Evolutionary conservation across 2,329 filamentous ascomycete species (phyloP).

Genomic region (Curvularia hawaiiensis): DNA sequence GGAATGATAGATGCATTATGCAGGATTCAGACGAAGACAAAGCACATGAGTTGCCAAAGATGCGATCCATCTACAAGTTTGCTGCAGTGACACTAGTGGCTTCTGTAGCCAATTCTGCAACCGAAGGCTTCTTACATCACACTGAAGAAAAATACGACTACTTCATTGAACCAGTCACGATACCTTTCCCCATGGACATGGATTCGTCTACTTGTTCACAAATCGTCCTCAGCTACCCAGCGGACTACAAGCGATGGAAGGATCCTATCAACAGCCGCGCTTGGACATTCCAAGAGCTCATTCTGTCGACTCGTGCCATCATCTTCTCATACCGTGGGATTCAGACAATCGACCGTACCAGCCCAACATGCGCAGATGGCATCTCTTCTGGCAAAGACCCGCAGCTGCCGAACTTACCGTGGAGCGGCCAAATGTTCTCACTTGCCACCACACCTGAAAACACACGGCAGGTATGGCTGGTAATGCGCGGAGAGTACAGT

Average conservation of each 20-base stretch:
- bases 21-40: slow-evolving; percentile 15
- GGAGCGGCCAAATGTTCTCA: slow-evolving; percentile 9
- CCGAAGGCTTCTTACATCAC: slow-evolving; percentile 15
- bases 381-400: slow-evolving; percentile 3
- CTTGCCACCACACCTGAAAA: slow-evolving; percentile 5
- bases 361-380: not conserved
- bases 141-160: slow-evolving; percentile 3
- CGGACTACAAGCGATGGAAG: slow-evolving; percentile 12
- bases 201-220: not conserved
- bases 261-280: slow-evolving; percentile 17
- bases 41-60: slow-evolving; percentile 14
- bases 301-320: slow-evolving; percentile 11
- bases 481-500: slow-evolving; percentile 12
- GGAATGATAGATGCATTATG: slow-evolving; percentile 12
- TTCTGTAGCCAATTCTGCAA: slow-evolving; percentile 9
- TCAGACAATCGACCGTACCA: slow-evolving; percentile 4
- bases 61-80: slow-evolving; percentile 15
- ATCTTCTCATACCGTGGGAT: slow-evolving; percentile 16
- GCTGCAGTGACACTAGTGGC: slow-evolving; percentile 15
- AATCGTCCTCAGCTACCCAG: slow-evolving; percentile 10
- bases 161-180: slow-evolving; percentile 11
- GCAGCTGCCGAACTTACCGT: slow-evolving; percentile 13
- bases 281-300: slow-evolving; percentile 19
- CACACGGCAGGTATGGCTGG: slow-evolving; percentile 11
- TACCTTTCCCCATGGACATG: not conserved